A percentile compares a stretch with the other conserved stretches of the same genome.
phyloP scores from a whole-genome alignment of 352 stramenopile genomes.

The Phytophthora hybrid region DNA sequence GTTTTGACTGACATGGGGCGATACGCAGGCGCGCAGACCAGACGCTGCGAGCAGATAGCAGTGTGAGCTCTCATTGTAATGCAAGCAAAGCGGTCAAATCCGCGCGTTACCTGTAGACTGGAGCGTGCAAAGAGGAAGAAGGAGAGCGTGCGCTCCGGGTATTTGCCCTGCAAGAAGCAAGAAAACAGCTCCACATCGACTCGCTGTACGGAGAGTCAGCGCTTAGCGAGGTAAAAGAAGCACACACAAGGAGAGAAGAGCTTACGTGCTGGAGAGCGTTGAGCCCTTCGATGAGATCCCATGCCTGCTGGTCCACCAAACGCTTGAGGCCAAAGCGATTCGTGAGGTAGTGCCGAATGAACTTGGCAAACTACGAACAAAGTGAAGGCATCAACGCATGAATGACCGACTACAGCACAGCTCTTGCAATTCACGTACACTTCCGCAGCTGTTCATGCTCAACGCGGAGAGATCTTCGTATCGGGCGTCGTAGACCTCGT shows the following conservation, averaged over 20 bases:
- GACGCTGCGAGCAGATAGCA: conserved; percentile 20
- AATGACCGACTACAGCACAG: neutral
- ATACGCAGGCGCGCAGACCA: conserved; percentile 37
- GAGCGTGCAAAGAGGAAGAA: conserved; percentile 70
- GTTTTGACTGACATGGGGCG: conserved; percentile 41
- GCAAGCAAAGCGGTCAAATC: neutral
- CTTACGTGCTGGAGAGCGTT: conserved; percentile 48
- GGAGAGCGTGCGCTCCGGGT: conserved; percentile 47
- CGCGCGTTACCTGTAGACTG: conserved; percentile 47
- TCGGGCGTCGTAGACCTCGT: conserved; percentile 77
- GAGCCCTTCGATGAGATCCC: conserved; percentile 66
- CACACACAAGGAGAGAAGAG: neutral
- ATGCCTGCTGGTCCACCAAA: conserved; percentile 69
- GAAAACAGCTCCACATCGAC: conserved; percentile 71
- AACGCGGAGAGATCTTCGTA: conserved; percentile 43
- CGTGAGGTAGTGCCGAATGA: conserved; percentile 68
- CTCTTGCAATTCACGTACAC: conserved; percentile 12
- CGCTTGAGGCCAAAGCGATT: conserved; percentile 70
- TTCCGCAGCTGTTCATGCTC: conserved; percentile 24
- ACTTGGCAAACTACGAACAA: conserved; percentile 46
- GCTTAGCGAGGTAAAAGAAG: neutral
- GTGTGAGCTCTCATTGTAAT: neutral
- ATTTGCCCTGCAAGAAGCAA: conserved; percentile 63
- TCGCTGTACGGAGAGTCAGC: conserved; percentile 20
- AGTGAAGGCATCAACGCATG: neutral